These are phyloP conservation scores for Filobasidium uniguttulatum DNA, from an alignment of 1,284 basidiomycete species.

Conservation along the genomic window DNA sequence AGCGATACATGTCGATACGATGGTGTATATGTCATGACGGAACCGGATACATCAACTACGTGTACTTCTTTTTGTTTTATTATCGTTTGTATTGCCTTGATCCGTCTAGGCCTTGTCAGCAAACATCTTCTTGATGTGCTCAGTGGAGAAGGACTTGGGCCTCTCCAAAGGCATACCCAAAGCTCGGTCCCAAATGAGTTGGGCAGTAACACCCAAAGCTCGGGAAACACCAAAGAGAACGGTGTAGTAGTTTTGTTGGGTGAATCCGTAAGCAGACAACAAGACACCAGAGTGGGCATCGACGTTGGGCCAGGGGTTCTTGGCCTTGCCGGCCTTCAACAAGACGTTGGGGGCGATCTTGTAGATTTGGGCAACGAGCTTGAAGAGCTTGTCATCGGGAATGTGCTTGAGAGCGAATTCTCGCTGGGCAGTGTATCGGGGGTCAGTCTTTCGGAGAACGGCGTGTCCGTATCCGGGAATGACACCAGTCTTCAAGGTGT, in stretches of 20 bases:
- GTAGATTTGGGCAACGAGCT: slow-evolving; percentile 84
- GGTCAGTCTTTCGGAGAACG: slow-evolving; percentile 93
- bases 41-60: too few species aligned
- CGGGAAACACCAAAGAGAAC: slow-evolving; percentile 94
- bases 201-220: slow-evolving; percentile 76
- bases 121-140: slow-evolving; percentile 59
- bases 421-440: slow-evolving; percentile 88
- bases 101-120: slow-evolving; percentile 1
- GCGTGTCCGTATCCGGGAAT: slow-evolving; percentile 94
- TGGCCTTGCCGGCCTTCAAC: slow-evolving; percentile 84
- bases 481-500: slow-evolving; percentile 77
- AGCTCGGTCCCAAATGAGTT: slow-evolving; percentile 89
- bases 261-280: slow-evolving; percentile 47
- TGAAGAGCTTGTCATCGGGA: slow-evolving; percentile 75
- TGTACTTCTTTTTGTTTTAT: too few species aligned
- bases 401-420: slow-evolving; percentile 86
- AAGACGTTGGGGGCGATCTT: slow-evolving; percentile 86
- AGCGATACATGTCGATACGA: too few species aligned
- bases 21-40: too few species aligned
- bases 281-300: slow-evolving; percentile 95
- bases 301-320: slow-evolving; percentile 69
- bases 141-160: slow-evolving; percentile 39
- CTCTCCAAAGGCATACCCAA: slow-evolving; percentile 55
- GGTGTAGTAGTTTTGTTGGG: slow-evolving; percentile 87
- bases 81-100: too few species aligned